Evolutionary conservation across 805 yeast genomes (phyloP), one percentile per base, ranked within the genome.

Genomic region (Wickerhamomyces hampshirensis): DNA sequence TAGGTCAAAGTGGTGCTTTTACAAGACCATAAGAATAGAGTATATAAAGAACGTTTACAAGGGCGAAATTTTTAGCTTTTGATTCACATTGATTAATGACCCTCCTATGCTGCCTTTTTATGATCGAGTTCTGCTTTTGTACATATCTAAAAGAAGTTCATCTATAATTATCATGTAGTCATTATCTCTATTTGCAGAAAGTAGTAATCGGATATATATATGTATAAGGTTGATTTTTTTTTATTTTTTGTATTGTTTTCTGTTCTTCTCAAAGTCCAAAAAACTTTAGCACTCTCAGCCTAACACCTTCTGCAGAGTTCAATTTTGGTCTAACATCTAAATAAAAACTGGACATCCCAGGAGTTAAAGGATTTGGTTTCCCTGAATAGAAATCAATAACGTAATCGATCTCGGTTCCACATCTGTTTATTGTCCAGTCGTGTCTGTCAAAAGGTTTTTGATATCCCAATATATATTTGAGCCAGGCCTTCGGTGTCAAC

Each of bases 271-370:
- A 65, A 12, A 71, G 44, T 5, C 85, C 87, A 21, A 85, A 58
- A n/a, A 85, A 76, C 44, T 73, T 74, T 31, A 61, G 58, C 0
- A 84, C 34, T 47, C 98, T 68, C 65, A 89, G 60, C 55, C 74
- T 80, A 29, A 80, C 55, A 1, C 98, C 98, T 60, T 88, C 96
- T 57, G 76, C 60, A 30, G 79, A 68, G 57, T 89, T 84, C 36
- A 91, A 60, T 55, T 91, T 93, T 4, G 98, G 98, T 51, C 98
- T 74, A 5, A 87, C 98, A 55, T 91, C 98, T 34, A 91, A 59
- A 50, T 71, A 84, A 40, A 93, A 84, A 41, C 80, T 69, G 6
- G 79, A 77, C 49, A 68, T 57, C 0, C 71, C 69, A 3, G 73
- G 71, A 33, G 58, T 58, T 16, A 49, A 38, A 4, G 73, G 68